Evolutionary conservation across 805 yeast species (phyloP).

Genomic region (Zygoascus tannicola): DNA sequence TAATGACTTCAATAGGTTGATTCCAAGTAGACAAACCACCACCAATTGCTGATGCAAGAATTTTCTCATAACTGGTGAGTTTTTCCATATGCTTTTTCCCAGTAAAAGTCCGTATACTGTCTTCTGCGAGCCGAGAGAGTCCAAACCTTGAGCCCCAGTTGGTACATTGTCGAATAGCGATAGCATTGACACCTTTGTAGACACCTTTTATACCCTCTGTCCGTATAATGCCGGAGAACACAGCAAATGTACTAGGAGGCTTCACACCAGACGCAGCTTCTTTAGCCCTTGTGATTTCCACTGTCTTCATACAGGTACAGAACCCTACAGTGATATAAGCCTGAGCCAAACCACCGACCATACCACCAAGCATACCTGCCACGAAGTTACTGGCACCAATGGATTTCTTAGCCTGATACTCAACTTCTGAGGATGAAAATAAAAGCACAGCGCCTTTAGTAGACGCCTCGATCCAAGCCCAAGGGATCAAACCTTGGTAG

Average conservation of each 20-base stretch:
- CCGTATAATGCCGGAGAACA: conserved; percentile 71
- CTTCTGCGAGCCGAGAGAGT: conserved; percentile 84
- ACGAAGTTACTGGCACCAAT: conserved; percentile 59
- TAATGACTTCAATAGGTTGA: conserved; percentile 95
- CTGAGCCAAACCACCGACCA: conserved; percentile 92
- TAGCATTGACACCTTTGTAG: conserved; percentile 97
- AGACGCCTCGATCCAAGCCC: conserved; percentile 99
- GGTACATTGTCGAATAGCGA: conserved; percentile 97
- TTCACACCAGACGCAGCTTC: conserved; percentile 59
- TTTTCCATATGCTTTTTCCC: conserved; percentile 49
- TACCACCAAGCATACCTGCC: conserved; percentile 93
- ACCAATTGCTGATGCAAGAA: conserved; percentile 79
- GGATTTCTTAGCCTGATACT: conserved; percentile 52
- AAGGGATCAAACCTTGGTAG: conserved; percentile 95
- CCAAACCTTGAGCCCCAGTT: conserved; percentile 99
- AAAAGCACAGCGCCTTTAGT: conserved; percentile 95
- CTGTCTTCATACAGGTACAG: conserved; percentile 98
- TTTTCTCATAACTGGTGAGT: conserved; percentile 69
- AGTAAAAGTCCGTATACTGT: conserved; percentile 54
- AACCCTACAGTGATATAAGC: conserved; percentile 94
- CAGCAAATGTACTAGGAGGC: conserved; percentile 71
- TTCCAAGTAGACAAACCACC: conserved; percentile 98
- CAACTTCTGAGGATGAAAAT: conserved; percentile 88
- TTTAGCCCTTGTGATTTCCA: conserved; percentile 88
- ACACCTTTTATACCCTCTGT: conserved; percentile 91